These are phyloP conservation scores for Pestalotiopsis sp. DNA, from an alignment of 2,329 filamentous ascomycete genomes.

Conservation along the genomic window DNA sequence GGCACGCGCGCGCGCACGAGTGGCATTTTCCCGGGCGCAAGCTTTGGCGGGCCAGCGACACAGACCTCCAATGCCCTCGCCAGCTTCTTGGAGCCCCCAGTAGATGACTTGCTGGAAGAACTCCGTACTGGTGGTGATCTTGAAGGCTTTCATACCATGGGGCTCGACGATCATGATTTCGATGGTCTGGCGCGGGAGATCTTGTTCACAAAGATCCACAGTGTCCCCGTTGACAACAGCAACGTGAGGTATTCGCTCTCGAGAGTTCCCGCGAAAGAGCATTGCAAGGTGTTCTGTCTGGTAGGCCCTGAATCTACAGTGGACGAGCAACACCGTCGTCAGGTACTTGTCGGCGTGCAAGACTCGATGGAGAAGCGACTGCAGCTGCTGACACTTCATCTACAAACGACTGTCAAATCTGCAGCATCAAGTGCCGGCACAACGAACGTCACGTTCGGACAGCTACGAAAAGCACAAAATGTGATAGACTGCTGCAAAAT, in stretches of 20 bases:
- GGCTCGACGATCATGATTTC: conserved; percentile 70
- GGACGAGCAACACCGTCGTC: conserved; percentile 54
- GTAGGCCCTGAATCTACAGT: conserved; percentile 58
- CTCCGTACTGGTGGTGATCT: conserved; percentile 63
- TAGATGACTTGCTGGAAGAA: conserved; percentile 72
- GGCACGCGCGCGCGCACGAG: conserved; percentile 67
- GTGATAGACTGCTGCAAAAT: conserved; percentile 76
- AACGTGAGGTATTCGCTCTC: conserved; percentile 64
- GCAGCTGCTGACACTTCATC: conserved; percentile 65
- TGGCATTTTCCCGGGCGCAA: conserved; percentile 42
- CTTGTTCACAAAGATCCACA: conserved; percentile 71
- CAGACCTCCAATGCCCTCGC: conserved; percentile 47
- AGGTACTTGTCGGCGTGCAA: conserved; percentile 70
- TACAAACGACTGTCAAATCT: conserved; percentile 38
- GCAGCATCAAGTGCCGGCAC: conserved; percentile 26
- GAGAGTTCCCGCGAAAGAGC: conserved; percentile 51
- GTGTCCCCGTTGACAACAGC: conserved; percentile 62
- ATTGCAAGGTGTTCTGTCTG: conserved; percentile 70
- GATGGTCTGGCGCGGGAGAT: conserved; percentile 74
- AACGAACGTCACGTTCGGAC: conserved; percentile 47
- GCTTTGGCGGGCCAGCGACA: conserved; percentile 38
- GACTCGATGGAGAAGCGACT: conserved; percentile 69
- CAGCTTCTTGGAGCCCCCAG: conserved; percentile 68
- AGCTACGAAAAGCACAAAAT: conserved; percentile 63
- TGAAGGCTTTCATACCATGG: conserved; percentile 73